Evolutionary conservation across 2,329 filamentous ascomycete species (phyloP).

Genomic region (Aspergillus melleus): DNA sequence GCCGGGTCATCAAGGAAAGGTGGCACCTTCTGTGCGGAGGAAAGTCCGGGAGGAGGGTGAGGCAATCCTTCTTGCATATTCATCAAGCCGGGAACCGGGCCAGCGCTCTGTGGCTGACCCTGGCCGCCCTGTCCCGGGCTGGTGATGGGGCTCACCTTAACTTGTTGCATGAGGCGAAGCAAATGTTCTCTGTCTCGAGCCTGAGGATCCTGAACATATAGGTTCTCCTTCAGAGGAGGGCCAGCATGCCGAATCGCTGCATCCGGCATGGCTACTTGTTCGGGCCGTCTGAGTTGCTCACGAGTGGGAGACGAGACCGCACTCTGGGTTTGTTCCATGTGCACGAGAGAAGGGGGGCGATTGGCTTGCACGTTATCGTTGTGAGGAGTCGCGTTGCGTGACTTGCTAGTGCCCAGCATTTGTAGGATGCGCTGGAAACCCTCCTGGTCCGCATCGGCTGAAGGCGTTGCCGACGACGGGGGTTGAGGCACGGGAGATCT

Average conservation of each 20-base stretch:
- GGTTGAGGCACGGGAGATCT: conserved; percentile 15
- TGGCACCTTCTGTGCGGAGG: conserved; percentile 35
- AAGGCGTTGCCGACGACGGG: conserved; percentile 36
- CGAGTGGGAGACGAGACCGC: conserved; percentile 33
- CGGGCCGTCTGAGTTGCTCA: conserved; percentile 31
- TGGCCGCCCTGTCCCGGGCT: conserved; percentile 26
- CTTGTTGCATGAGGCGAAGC: conserved; percentile 76
- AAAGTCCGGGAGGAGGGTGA: conserved; percentile 37
- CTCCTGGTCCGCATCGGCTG: conserved; percentile 70
- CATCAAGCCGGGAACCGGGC: conserved; percentile 34
- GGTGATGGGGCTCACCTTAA: conserved; percentile 34
- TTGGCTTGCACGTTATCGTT: conserved; percentile 35
- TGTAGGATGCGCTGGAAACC: conserved; percentile 80
- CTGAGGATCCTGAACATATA: conserved; percentile 40
- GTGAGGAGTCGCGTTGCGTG: conserved; percentile 47
- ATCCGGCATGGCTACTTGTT: conserved; percentile 32
- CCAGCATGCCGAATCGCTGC: conserved; percentile 23
- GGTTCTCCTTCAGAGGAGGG: conserved; percentile 26
- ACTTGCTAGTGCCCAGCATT: conserved; percentile 67
- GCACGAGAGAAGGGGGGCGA: conserved; percentile 30
- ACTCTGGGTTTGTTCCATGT: conserved; percentile 30
- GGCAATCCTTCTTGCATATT: conserved; percentile 39
- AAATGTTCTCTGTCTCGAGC: conserved; percentile 75
- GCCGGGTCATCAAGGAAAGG: conserved; percentile 46
- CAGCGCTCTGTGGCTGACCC: conserved; percentile 29